These are phyloP conservation scores for Leccinellum albellum DNA, from an alignment of 768 basidiomycete genomes.

Conservation along the genomic window DNA sequence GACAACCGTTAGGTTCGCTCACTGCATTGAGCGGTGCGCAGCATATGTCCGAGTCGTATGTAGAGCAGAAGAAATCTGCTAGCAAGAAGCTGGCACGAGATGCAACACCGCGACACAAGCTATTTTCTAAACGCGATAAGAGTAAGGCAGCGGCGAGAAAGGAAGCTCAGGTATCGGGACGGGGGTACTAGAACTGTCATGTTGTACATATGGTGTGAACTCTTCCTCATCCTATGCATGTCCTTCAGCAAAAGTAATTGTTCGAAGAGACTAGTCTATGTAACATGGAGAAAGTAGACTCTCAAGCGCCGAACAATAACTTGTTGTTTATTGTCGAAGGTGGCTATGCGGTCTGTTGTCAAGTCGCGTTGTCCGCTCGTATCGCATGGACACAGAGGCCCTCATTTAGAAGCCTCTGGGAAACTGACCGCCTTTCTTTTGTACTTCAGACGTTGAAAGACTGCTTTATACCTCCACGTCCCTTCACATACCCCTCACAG, in stretches of 20 bases:
- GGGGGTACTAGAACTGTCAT: conserved; percentile 16
- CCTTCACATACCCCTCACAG: conserved; percentile 13
- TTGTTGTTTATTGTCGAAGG: too few relatives aligned
- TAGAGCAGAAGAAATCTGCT: conserved; percentile 89
- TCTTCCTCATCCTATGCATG: too few relatives aligned
- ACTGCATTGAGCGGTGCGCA: conserved; percentile 83
- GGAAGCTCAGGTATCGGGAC: conserved; percentile 35
- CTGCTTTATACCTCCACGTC: conserved; percentile 1
- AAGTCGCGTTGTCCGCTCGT: too few relatives aligned
- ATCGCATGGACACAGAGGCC: neutral
- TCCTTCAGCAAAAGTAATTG: too few relatives aligned
- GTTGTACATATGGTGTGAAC: too few relatives aligned
- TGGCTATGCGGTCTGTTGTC: too few relatives aligned
- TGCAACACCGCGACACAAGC: conserved; percentile 59
- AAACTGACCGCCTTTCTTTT: neutral
- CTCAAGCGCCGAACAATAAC: too few relatives aligned
- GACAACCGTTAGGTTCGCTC: conserved; percentile 76
- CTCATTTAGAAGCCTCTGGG: conserved; percentile 12
- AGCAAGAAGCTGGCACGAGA: conserved; percentile 72
- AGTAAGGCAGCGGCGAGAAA: conserved; percentile 56
- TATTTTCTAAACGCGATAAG: conserved; percentile 82
- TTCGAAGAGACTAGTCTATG: too few relatives aligned
- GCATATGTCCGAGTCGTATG: conserved; percentile 90
- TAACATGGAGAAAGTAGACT: too few relatives aligned
- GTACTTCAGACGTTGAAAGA: neutral